These are phyloP conservation scores for Protomyces gravidus DNA, from an alignment of 1,139 yeast species.

Conservation along the genomic window DNA sequence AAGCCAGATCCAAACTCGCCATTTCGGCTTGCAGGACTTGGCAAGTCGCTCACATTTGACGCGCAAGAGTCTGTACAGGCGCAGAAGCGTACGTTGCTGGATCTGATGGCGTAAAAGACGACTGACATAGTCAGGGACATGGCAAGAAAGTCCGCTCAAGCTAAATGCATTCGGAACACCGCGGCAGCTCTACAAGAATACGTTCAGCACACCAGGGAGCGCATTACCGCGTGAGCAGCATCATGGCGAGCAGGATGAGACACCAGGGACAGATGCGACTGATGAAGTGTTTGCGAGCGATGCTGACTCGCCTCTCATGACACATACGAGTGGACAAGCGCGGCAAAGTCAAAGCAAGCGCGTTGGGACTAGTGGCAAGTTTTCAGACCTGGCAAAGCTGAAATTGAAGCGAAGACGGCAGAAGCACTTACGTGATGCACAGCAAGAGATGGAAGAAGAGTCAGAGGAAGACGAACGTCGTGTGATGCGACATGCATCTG, in stretches of 20 bases:
- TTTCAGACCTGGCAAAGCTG: conserved; percentile 27
- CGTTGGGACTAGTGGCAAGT: conserved; percentile 36
- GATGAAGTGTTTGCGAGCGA: conserved; percentile 25
- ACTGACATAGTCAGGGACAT: conserved; percentile 8
- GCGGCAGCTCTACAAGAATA: neutral
- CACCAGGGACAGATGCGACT: conserved; percentile 27
- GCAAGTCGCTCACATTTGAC: conserved; percentile 15
- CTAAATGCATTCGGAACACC: conserved; percentile 12
- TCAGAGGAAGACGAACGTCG: conserved; percentile 40
- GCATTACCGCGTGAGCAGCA: conserved; percentile 10
- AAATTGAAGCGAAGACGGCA: conserved; percentile 21
- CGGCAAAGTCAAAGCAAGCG: conserved; percentile 1
- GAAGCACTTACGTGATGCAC: conserved; percentile 6
- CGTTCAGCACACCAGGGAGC: neutral
- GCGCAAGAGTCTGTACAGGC: conserved; percentile 2
- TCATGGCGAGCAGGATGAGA: conserved; percentile 8
- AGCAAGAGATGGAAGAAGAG: conserved; percentile 8
- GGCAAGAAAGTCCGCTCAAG: conserved; percentile 18
- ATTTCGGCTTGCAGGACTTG: conserved; percentile 19
- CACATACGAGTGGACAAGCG: neutral
- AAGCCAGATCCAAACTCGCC: conserved; percentile 26
- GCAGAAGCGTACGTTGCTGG: conserved; percentile 9
- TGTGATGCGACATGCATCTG: conserved; percentile 36
- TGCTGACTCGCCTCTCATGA: conserved; percentile 18
- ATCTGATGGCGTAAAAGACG: no score